Evolutionary conservation across 2,329 filamentous ascomycete species (phyloP).

Genomic region (Verticillium isaacii): DNA sequence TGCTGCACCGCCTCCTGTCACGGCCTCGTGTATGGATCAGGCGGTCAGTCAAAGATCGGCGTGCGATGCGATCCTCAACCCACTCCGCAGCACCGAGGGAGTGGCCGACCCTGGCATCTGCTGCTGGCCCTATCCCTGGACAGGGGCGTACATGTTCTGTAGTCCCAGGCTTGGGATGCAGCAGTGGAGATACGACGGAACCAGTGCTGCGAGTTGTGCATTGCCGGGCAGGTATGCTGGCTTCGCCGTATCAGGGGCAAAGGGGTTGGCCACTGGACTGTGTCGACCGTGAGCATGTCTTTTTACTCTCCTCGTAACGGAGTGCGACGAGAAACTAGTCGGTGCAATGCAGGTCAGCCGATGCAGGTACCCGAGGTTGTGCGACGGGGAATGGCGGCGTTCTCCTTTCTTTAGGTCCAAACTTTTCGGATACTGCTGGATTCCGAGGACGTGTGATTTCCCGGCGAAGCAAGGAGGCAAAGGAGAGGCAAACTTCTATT

Average conservation of each 20-base stretch:
- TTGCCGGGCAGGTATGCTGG: neutral
- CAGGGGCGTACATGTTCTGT: neutral
- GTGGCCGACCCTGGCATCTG: neutral
- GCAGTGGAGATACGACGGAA: neutral
- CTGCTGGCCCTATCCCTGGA: neutral
- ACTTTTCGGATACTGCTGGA: neutral
- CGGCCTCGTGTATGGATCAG: neutral
- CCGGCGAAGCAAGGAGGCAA: too few species aligned
- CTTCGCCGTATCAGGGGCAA: neutral
- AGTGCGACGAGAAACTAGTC: neutral
- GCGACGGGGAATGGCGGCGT: neutral
- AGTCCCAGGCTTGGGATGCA: neutral
- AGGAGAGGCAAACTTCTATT: too few species aligned
- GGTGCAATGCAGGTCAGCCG: conserved; percentile 6
- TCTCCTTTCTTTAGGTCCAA: neutral
- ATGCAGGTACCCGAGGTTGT: conserved; percentile 5
- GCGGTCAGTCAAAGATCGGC: neutral
- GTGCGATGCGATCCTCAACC: neutral
- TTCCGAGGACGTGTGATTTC: neutral
- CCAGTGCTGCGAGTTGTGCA: neutral
- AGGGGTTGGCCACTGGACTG: neutral
- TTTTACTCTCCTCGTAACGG: neutral
- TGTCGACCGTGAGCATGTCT: neutral
- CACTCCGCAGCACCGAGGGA: neutral
- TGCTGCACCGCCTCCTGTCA: neutral